Evolutionary conservation across 2,329 filamentous ascomycete genomes (phyloP), one percentile per base, ranked within the genome.

Genomic region (Macrophomina tecta): DNA sequence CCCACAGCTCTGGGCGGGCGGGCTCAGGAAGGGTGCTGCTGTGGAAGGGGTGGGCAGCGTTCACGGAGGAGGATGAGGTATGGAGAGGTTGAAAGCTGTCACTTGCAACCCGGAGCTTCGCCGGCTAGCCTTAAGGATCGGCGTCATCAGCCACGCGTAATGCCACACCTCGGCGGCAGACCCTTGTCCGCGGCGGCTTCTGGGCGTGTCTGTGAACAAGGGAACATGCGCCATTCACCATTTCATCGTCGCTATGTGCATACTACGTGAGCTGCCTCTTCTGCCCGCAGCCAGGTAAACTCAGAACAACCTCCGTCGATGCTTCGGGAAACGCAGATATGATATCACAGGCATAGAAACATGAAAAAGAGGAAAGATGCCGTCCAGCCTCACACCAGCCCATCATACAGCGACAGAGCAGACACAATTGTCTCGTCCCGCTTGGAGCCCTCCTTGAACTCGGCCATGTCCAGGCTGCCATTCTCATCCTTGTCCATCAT

Each of bases 401-500:
- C 95, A 77, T 99, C 95, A 76, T 99, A 99, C 71, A 99, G 85
- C 67, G 94, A 97, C 76, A 99, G 84, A 40, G 95, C 95, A 65
- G 94, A 98, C 68, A 99, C 95, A 77, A 99, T 99, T 9, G 95
- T 99, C 84, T 98, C 94, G 81, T 99, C 95, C 68, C 94, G 91
- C 85, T 98, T 97, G 84, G 93, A 97, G 72, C 95, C 95, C 82
- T 99, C 95, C 83, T 98, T 98, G 86, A 99, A 99, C 80, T 99
- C 95, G 69, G 94, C 91, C 87, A 97, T 94, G 79, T 98, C 94
- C 74, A 99, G 83, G 76, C 92, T 96, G 73, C 94, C 95, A 78
- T 98, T 98, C 83, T 98, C 94, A 79, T 99, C 95, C 86, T 99
- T 99, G 85, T 99, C 95, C 95, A 99, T 99, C 95, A 98, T 98